A percentile compares a stretch with the other conserved stretches of the same genome.
Evolutionary conservation across 192 early-diverging fungal species (phyloP).

Genomic region (Allomyces macrogynus): DNA sequence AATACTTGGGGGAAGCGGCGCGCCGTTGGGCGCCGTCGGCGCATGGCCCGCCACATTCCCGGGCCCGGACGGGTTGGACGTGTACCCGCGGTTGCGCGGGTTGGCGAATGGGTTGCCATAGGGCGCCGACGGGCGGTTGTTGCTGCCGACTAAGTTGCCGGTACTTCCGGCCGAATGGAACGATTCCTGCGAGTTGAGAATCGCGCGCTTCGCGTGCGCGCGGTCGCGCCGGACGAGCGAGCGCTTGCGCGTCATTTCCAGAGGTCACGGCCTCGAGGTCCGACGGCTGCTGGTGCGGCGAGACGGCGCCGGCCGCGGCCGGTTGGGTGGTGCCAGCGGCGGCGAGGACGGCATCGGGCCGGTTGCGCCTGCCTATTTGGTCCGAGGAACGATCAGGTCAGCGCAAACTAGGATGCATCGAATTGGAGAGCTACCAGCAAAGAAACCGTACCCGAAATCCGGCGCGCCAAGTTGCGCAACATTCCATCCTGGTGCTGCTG

Average conservation of each 20-base stretch:
- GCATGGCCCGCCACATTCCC: neutral
- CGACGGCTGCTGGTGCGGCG: neutral
- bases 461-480: neutral
- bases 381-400: neutral
- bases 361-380: neutral
- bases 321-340: neutral
- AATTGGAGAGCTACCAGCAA: too few relatives aligned
- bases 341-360: neutral
- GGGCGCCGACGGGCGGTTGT: too few relatives aligned
- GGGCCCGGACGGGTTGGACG: neutral
- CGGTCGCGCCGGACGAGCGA: neutral
- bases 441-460: neutral
- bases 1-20: neutral
- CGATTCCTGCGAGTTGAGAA: neutral
- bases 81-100: neutral
- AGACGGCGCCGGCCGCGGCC: neutral
- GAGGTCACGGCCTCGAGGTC: neutral
- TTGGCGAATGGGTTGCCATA: neutral
- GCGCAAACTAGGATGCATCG: too few relatives aligned
- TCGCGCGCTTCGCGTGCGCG: neutral
- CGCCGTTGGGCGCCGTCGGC: neutral
- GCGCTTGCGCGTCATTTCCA: neutral
- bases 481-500: neutral
- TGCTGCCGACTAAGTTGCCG: too few relatives aligned
- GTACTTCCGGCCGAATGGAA: neutral